phyloP scores from a whole-genome alignment of 768 basidiomycete species.

The Trametes meyenii region DNA sequence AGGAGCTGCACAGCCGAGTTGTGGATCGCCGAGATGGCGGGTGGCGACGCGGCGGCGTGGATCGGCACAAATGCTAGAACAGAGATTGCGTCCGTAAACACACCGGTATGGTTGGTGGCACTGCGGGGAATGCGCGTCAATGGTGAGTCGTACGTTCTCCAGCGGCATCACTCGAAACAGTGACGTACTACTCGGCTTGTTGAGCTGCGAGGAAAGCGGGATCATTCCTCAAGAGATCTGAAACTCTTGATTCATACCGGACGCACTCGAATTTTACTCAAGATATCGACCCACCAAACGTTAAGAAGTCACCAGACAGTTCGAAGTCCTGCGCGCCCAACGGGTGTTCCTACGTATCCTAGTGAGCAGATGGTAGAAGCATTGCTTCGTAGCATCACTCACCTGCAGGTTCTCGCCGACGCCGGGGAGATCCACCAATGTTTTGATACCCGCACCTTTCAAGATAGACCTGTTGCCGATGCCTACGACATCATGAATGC shows the following conservation, averaged over 20 bases:
- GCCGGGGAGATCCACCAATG: constrained; percentile 7
- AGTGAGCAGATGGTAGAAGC: no score
- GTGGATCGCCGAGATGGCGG: background rate
- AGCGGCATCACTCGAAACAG: no score
- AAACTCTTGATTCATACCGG: background rate
- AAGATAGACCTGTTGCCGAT: constrained; percentile 11
- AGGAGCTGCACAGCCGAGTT: background rate
- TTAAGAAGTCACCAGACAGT: background rate
- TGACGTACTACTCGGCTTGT: no score
- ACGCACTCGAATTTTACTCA: no score
- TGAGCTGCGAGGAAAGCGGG: background rate
- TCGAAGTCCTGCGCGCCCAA: constrained; percentile 2
- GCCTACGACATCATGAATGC: background rate
- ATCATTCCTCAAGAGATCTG: constrained; percentile 10
- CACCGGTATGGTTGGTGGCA: no score
- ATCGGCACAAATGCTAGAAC: background rate
- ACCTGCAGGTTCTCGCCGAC: constrained; percentile 18
- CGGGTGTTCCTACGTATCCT: background rate
- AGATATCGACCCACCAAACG: background rate
- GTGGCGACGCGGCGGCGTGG: background rate
- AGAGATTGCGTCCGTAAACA: no score
- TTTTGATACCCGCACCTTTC: background rate
- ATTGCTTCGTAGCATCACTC: background rate
- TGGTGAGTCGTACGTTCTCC: no score
- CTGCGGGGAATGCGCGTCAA: no score